phyloP scores from a whole-genome alignment of 2,329 filamentous ascomycete genomes.

The Neophaeococcomyces mojaviensis region DNA sequence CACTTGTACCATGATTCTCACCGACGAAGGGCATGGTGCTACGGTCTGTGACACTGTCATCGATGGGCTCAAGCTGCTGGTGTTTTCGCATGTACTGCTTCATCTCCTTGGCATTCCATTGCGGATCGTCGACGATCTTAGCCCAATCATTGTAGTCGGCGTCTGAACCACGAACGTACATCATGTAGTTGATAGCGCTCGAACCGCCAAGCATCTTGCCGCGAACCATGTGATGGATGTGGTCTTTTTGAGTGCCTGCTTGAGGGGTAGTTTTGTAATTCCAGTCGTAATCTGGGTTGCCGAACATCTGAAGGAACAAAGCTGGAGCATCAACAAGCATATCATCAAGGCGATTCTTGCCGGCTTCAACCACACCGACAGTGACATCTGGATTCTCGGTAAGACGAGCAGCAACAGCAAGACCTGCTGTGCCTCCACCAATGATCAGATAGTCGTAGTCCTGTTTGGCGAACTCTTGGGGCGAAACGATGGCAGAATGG shows the following conservation, averaged over 20 bases:
- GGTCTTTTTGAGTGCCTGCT: conserved; percentile 13
- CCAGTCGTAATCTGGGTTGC: conserved; percentile 31
- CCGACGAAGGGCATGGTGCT: conserved; percentile 16
- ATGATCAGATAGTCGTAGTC: conserved; percentile 34
- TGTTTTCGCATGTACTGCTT: conserved; percentile 34
- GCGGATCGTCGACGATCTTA: conserved; percentile 24
- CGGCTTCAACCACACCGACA: conserved; percentile 43
- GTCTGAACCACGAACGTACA: conserved; percentile 22
- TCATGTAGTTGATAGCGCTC: conserved; percentile 28
- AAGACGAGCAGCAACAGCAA: conserved; percentile 44
- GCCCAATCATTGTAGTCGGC: conserved; percentile 30
- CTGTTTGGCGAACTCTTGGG: conserved; percentile 16
- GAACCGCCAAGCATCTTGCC: conserved; percentile 29
- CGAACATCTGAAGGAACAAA: conserved; percentile 21
- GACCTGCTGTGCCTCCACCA: conserved; percentile 49
- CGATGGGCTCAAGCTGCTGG: conserved; percentile 27
- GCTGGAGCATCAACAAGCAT: conserved; percentile 24
- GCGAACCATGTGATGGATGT: conserved; percentile 24
- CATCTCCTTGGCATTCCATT: conserved; percentile 26
- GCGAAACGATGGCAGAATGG: conserved; percentile 12
- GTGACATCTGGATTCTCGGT: conserved; percentile 35
- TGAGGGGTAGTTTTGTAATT: conserved; percentile 27
- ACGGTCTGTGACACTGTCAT: conserved; percentile 18
- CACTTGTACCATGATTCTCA: conserved; percentile 25
- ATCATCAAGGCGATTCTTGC: conserved; percentile 26